A percentile compares a stretch with the other conserved stretches of the same genome.
Evolutionary conservation across 768 basidiomycete species (phyloP).

Genomic region (Lactifluus echinatus): DNA sequence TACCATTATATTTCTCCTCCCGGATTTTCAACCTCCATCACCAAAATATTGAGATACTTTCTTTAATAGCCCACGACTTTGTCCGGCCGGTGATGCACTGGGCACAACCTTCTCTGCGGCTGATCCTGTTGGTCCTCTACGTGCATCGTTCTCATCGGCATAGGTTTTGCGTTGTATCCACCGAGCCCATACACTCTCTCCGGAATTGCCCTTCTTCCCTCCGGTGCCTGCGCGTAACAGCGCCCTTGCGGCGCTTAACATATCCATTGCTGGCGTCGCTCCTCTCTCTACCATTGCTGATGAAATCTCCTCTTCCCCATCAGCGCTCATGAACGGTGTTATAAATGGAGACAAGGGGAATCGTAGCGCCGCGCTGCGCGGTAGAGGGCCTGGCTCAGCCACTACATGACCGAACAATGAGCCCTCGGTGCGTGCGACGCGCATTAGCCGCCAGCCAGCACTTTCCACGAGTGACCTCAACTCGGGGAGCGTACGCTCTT

Average conservation of each 20-base stretch:
- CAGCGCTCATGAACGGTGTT: background rate
- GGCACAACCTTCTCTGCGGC: constrained; percentile 2
- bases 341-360: background rate
- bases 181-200: constrained; percentile 12
- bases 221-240: constrained; percentile 10
- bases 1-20: background rate
- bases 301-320: constrained; percentile 15
- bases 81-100: constrained; percentile 4
- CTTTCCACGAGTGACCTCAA: constrained; percentile 42
- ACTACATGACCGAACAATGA: constrained; percentile 65
- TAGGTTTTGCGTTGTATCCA: constrained; percentile 15
- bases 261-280: constrained; percentile 16
- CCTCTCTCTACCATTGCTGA: constrained; percentile 12
- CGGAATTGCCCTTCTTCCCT: constrained; percentile 6
- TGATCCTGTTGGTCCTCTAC: constrained; percentile 2
- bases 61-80: constrained; percentile 17
- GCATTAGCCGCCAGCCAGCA: constrained; percentile 54
- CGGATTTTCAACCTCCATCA: constrained; percentile 13
- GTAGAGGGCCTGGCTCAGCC: constrained; percentile 52
- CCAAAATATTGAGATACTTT: constrained; percentile 21
- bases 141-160: constrained; percentile 11
- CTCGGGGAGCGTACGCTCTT: constrained; percentile 60
- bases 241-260: constrained; percentile 16
- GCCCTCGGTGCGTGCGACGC: constrained; percentile 48
- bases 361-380: constrained; percentile 20